These are phyloP conservation scores for Periconia sp. DNA, from an alignment of 2,329 filamentous ascomycete genomes.

Conservation along the genomic window DNA sequence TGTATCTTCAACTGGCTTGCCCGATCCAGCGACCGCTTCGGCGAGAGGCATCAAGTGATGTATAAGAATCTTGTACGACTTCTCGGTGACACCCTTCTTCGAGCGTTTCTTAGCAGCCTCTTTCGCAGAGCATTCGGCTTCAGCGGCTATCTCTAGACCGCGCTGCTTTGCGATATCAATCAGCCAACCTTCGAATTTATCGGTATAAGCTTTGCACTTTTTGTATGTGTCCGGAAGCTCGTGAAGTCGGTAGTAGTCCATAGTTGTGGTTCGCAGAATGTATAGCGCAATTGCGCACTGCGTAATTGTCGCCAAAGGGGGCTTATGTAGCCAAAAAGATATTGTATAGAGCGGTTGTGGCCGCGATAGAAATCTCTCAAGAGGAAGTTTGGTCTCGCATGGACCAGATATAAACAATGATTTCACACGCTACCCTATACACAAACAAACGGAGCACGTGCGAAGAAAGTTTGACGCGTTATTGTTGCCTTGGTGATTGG, in stretches of 20 bases:
- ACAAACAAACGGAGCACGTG: too few relatives aligned
- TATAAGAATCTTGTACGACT: slow-evolving; percentile 12
- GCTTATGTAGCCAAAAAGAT: too few relatives aligned
- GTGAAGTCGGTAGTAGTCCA: slow-evolving; percentile 21
- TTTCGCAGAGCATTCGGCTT: slow-evolving; percentile 7
- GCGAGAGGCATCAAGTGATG: slow-evolving; percentile 13
- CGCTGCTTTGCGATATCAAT: slow-evolving; percentile 16
- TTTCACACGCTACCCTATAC: too few relatives aligned
- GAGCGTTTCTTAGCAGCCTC: slow-evolving; percentile 4
- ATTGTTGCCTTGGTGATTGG: too few relatives aligned
- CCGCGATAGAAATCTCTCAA: too few relatives aligned
- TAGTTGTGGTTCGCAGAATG: slow-evolving; percentile 1
- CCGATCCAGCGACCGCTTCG: slow-evolving; percentile 16
- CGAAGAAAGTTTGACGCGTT: too few relatives aligned
- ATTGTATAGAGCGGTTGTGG: too few relatives aligned
- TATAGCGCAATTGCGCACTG: neutral
- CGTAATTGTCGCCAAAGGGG: too few relatives aligned
- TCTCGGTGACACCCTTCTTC: slow-evolving; percentile 2
- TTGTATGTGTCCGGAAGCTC: slow-evolving; percentile 24
- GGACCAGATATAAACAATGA: too few relatives aligned
- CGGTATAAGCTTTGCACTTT: slow-evolving; percentile 20
- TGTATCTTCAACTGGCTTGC: slow-evolving; percentile 13
- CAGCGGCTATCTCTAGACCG: slow-evolving; percentile 14
- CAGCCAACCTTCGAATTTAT: slow-evolving; percentile 23
- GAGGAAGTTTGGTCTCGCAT: too few relatives aligned